Base-by-base conservation (phyloP, 148 eudicot species). In the Beta vulgaris region DNA sequence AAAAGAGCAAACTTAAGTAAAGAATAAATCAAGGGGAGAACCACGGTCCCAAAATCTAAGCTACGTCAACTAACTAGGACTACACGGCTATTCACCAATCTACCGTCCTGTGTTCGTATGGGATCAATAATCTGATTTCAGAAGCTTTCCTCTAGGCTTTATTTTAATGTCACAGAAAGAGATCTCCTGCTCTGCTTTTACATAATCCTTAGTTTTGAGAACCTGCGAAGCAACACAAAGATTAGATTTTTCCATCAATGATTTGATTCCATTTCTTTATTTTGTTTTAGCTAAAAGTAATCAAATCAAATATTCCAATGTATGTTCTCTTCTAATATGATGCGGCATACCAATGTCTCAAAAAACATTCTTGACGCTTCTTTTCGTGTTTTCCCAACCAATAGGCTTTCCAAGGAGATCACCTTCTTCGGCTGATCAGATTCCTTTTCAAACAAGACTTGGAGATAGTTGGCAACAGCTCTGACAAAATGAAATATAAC, bases 351-450 rank as follows among this genome's bases (percentile, higher is more conserved):
- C 99, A 96, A 77, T 40, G 99, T 87, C 83, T 96, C 99, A 72
- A 96, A 96, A 79, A 96, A 96, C 99, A 96, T 89, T 80, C 99
- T 87, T 19, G 99, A 91, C 19, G 99, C 99, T 83, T 96, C 99
- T 86, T 96, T 96, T 21, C 99, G 93, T 43, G 95, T 79, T 88
- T 96, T 96, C 29, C 94, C 89, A 68, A 75, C 82, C 62, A 96
- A 84, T 32, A 96, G 86, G 77, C 79, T 87, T 82, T 87, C 93
- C 86, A 96, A 78, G 15, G 88, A 83, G 77, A 91, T 80, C 67
- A 78, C 84, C 81, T 77, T 87, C 77, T 83, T 91, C 40, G 87
- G 86, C 37, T 81, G 82, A 40, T 81, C 86, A 69, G 86, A 80
- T 82, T 92, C 98, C 76, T 91, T 92, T 14, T 86, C 84, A 85